These are phyloP conservation scores for Fusarium redolens DNA, from an alignment of 2,329 filamentous ascomycete genomes.

Conservation along the genomic window DNA sequence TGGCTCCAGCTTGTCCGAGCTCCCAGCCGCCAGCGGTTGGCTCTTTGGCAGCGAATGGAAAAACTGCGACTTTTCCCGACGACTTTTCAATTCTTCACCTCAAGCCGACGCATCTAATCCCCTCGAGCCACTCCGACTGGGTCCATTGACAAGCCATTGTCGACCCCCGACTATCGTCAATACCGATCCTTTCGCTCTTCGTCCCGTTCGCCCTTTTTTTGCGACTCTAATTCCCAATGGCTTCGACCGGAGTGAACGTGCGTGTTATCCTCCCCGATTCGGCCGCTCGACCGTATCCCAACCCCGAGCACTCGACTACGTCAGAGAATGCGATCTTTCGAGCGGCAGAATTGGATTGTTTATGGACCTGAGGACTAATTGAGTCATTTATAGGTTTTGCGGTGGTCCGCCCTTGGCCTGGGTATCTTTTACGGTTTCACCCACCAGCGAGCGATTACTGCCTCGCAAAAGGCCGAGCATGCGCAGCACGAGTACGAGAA, in stretches of 20 bases:
- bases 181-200: constrained; percentile 51
- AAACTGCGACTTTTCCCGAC: constrained; percentile 63
- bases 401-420: constrained; percentile 92
- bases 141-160: constrained; percentile 59
- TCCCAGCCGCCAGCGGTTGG: constrained; percentile 45
- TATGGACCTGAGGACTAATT: constrained; percentile 44
- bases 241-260: constrained; percentile 77
- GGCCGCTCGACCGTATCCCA: constrained; percentile 40
- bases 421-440: constrained; percentile 96
- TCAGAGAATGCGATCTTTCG: constrained; percentile 24
- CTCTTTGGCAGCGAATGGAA: constrained; percentile 47
- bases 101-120: constrained; percentile 53
- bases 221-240: constrained; percentile 64
- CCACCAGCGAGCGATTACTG: constrained; percentile 85
- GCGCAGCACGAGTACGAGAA: constrained; percentile 87
- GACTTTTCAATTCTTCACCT: constrained; percentile 55
- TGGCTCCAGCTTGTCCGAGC: constrained; percentile 50
- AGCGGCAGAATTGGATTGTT: constrained; percentile 27
- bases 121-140: constrained; percentile 54
- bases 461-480: constrained; percentile 75
- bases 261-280: constrained; percentile 51
- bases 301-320: constrained; percentile 30
- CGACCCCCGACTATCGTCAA: constrained; percentile 51
- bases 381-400: constrained; percentile 78
- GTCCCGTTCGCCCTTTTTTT: constrained; percentile 55